These are phyloP conservation scores for Leccinum imitatum DNA, from an alignment of 768 basidiomycete genomes.

Conservation along the genomic window DNA sequence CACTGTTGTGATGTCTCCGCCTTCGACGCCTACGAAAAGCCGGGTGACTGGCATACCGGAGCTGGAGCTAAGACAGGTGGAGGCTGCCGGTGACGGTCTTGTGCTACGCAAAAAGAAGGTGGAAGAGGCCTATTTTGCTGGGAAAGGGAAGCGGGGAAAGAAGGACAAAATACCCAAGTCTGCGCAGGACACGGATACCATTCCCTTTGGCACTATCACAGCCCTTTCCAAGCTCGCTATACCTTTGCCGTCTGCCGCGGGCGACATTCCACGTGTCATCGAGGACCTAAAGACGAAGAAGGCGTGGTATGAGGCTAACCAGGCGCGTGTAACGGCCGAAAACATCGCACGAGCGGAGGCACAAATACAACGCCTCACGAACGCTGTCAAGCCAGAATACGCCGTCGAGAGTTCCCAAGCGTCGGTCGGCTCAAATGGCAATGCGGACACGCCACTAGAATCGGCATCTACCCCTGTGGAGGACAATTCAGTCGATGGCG, in stretches of 20 bases:
- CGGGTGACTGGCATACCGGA: conserved; percentile 68
- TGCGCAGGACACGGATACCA: conserved; percentile 37
- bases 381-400: conserved; percentile 38
- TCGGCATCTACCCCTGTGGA: conserved; percentile 43
- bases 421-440: conserved; percentile 37
- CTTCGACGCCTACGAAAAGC: conserved; percentile 38
- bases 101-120: conserved; percentile 91
- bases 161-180: conserved; percentile 47
- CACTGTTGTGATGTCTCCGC: conserved; percentile 43
- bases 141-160: conserved; percentile 65
- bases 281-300: conserved; percentile 94
- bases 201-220: conserved; percentile 83
- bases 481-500: conserved; percentile 26
- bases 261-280: conserved; percentile 80
- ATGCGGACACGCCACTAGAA: conserved; percentile 46
- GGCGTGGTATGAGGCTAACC: conserved; percentile 93
- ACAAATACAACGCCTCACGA: conserved; percentile 63
- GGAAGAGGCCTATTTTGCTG: conserved; percentile 78
- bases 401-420: conserved; percentile 27
- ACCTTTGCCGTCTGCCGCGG: conserved; percentile 74
- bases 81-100: conserved; percentile 60
- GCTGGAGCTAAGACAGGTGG: conserved; percentile 84
- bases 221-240: conserved; percentile 89
- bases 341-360: conserved; percentile 79
- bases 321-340: conserved; percentile 73